Percentiles rank a stretch among this genome's conserved stretches.
phyloP scores from a whole-genome alignment of 208 protist genomes.

The Herpetomonas samuelpessoai region DNA sequence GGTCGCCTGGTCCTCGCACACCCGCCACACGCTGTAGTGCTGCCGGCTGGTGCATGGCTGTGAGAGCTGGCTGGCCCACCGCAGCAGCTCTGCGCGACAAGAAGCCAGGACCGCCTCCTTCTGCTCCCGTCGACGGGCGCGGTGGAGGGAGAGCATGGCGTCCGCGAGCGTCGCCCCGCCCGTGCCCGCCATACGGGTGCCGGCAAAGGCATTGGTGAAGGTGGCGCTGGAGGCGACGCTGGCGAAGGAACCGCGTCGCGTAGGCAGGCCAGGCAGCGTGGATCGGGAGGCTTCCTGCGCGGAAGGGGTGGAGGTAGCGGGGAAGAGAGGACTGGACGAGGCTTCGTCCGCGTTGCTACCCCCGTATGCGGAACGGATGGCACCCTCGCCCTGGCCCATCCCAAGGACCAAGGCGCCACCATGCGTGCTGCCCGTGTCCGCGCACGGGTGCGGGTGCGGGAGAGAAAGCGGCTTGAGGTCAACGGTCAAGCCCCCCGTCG shows the following conservation, averaged over 20 bases:
- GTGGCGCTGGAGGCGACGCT: not conserved
- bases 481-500: too few relatives aligned
- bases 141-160: constrained; percentile 4
- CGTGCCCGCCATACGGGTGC: not conserved
- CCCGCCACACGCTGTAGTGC: constrained; percentile 24
- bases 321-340: too few relatives aligned
- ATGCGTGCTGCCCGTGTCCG: too few relatives aligned
- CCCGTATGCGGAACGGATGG: too few relatives aligned
- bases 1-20: constrained; percentile 31
- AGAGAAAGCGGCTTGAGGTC: too few relatives aligned
- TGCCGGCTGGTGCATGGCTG: constrained; percentile 29
- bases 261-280: not conserved
- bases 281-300: not conserved
- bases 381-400: too few relatives aligned
- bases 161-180: not conserved
- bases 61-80: constrained; percentile 33
- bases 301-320: too few relatives aligned
- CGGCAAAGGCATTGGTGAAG: not conserved
- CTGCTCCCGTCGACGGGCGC: constrained; percentile 11
- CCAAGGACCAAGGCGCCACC: too few relatives aligned
- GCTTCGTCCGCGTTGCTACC: too few relatives aligned
- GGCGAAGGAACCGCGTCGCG: not conserved
- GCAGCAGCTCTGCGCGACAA: constrained; percentile 35
- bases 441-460: too few relatives aligned
- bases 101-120: constrained; percentile 16